A percentile compares a stretch with the other conserved stretches of the same genome.
phyloP scores from a whole-genome alignment of 1,284 basidiomycete species.

The Nidula niveotomentosa region DNA sequence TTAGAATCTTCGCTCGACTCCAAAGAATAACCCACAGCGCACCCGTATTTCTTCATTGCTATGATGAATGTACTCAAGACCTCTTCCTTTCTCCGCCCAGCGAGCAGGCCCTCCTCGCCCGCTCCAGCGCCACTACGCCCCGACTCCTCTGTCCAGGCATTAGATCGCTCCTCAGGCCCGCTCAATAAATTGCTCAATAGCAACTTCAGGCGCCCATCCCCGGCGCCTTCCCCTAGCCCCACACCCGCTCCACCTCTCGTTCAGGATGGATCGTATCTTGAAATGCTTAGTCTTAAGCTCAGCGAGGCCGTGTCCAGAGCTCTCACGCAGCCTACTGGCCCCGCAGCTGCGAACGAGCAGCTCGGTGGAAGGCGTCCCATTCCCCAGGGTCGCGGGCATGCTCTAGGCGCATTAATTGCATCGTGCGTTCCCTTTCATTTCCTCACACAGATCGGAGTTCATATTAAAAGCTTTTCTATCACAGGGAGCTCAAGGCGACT shows the following conservation, averaged over 20 bases:
- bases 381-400: conserved; percentile 64
- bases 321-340: conserved; percentile 59
- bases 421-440: conserved; percentile 45
- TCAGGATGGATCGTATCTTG: conserved; percentile 78
- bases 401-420: conserved; percentile 65
- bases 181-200: conserved; percentile 58
- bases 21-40: conserved; percentile 3
- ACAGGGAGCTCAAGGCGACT: conserved; percentile 68
- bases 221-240: conserved; percentile 34
- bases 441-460: not conserved
- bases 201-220: conserved; percentile 51
- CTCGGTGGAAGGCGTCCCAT: conserved; percentile 66
- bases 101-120: conserved; percentile 63
- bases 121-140: conserved; percentile 39
- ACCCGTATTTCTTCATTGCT: conserved; percentile 10
- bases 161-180: conserved; percentile 47
- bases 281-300: conserved; percentile 70
- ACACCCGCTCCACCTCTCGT: conserved; percentile 47
- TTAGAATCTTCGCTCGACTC: conserved; percentile 1
- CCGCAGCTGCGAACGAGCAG: conserved; percentile 46
- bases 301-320: conserved; percentile 81
- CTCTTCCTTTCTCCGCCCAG: conserved; percentile 63
- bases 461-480: not conserved
- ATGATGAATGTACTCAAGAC: conserved; percentile 67
- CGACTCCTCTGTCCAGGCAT: conserved; percentile 30